Percentiles rank a stretch among this genome's conserved stretches.
phyloP scores from a whole-genome alignment of 441 rosid genomes.

The Raphanus hybrid region DNA sequence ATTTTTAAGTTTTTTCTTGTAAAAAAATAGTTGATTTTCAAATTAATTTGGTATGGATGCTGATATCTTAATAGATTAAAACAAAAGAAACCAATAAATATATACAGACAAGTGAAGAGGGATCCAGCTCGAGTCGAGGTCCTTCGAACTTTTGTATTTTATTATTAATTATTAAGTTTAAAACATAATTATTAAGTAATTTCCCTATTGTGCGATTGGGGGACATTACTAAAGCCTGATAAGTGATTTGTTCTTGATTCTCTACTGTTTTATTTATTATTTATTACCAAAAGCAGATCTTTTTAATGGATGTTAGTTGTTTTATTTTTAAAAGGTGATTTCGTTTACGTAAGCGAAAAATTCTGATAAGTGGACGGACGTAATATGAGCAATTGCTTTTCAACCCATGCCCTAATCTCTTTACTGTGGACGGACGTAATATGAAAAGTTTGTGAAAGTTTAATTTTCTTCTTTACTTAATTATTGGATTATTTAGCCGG shows the following conservation, averaged over 20 bases:
- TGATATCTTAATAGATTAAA: constrained; percentile 39
- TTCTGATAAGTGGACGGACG: constrained; percentile 45
- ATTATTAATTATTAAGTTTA: background rate
- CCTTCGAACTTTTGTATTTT: constrained; percentile 3
- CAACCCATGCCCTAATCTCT: constrained; percentile 23
- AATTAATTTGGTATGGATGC: constrained; percentile 43
- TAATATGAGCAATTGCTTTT: constrained; percentile 48
- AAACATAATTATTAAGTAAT: constrained; percentile 7
- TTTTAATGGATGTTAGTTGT: constrained; percentile 25
- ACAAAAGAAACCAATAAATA: constrained; percentile 28
- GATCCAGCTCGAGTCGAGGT: constrained; percentile 39
- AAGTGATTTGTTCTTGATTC: constrained; percentile 39
- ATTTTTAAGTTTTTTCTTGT: background rate
- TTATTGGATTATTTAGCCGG: constrained; percentile 13
- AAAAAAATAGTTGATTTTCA: background rate
- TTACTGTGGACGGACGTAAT: background rate
- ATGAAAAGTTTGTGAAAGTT: constrained; percentile 2
- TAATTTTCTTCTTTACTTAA: constrained; percentile 18
- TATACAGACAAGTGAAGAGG: constrained; percentile 26
- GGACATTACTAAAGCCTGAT: constrained; percentile 38
- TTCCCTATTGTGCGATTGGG: constrained; percentile 30
- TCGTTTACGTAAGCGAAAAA: constrained; percentile 41
- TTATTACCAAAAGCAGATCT: constrained; percentile 29
- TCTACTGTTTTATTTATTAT: constrained; percentile 21
- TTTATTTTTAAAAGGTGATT: constrained; percentile 27